Conservation (phyloP, 108 stramenopile species). For the Stephanodiscus minutulus region DNA sequence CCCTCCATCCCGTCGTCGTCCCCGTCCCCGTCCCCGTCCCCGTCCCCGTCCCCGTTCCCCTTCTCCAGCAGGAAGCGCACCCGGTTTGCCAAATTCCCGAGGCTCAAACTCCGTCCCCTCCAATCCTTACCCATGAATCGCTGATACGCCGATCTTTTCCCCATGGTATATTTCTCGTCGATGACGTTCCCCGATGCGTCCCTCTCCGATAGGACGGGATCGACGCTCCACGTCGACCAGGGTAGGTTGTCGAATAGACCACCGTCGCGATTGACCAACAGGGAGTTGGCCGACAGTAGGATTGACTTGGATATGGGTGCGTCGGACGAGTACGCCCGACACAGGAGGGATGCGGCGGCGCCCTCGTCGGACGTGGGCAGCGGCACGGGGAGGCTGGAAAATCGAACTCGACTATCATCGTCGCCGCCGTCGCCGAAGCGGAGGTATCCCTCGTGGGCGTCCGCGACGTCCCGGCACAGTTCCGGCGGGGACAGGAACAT, state of each 20-base stretch:
- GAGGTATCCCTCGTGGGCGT: too few species aligned
- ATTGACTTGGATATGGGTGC: slow-evolving; percentile 58
- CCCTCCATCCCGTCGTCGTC: background rate
- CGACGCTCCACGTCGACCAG: slow-evolving; percentile 73
- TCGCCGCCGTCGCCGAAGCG: too few species aligned
- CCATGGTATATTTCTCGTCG: slow-evolving; percentile 61
- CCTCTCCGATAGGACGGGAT: slow-evolving; percentile 62
- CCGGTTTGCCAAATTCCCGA: slow-evolving; percentile 54
- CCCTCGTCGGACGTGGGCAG: too few species aligned
- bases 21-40: background rate
- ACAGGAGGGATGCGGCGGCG: slow-evolving; percentile 45
- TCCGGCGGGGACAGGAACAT: too few species aligned
- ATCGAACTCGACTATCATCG: too few species aligned
- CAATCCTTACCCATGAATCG: slow-evolving; percentile 85
- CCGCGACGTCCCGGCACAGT: too few species aligned
- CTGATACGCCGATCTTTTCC: slow-evolving; percentile 88
- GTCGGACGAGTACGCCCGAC: slow-evolving; percentile 39
- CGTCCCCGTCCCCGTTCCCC: slow-evolving; percentile 10
- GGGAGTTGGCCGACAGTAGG: slow-evolving; percentile 56
- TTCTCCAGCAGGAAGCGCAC: slow-evolving; percentile 48
- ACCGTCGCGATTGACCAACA: slow-evolving; percentile 71
- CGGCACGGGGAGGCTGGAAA: too few species aligned
- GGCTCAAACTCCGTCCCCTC: slow-evolving; percentile 57
- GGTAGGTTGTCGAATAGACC: slow-evolving; percentile 82
- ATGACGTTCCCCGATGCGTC: slow-evolving; percentile 77